Evolutionary conservation across 2,329 filamentous ascomycete genomes (phyloP), one percentile per base, ranked within the genome.

Genomic region (Neocatenulostroma microsporum): DNA sequence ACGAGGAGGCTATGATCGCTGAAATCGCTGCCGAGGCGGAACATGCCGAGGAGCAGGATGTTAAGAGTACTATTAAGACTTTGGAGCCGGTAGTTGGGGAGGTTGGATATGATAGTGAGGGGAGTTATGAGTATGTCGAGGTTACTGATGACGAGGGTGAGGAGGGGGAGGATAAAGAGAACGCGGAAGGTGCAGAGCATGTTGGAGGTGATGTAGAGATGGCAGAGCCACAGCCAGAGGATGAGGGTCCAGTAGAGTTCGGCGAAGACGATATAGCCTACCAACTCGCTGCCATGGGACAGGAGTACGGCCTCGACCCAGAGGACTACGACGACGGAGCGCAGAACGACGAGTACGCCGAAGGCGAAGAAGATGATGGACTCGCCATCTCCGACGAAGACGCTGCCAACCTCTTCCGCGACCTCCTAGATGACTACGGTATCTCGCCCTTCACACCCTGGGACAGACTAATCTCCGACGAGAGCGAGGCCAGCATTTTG

Each of bases 201-300:
- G 62, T 86, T 10, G 86, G 93, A 51, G 88, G 89, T 36, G 60
- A 56, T 7, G 34, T 7, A 3, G 17, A 21, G 9, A n/a, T 24
- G 17, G 67, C 69, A 7, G 34, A 43, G n/a, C n/a, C n/a, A 8
- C 42, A 72, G 29, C 61, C 68, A 10, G 57, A 66, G 21, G 60
- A 65, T 1, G 63, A 72, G 10, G 62, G 65, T 30, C 64, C 69
- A 0, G 64, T 91, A 6, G 89, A 95, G 52, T 94, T 94, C 53
- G 84, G 83, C 38, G 91, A 96, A 59, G 89, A 88, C 36, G 91
- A 98, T 54, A 93, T 98, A 50, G 88, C 85, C 23, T 88, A 81
- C 56, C 91, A 98, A 55, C 70, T 98, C 10, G 84, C 84, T 36
- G 80, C 84, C 18, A 94, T 95, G 84, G 86, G 83, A 36, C 74